Evolutionary conservation across 257 asterid genomes (phyloP).

Genomic region (Pogostemon cablin): DNA sequence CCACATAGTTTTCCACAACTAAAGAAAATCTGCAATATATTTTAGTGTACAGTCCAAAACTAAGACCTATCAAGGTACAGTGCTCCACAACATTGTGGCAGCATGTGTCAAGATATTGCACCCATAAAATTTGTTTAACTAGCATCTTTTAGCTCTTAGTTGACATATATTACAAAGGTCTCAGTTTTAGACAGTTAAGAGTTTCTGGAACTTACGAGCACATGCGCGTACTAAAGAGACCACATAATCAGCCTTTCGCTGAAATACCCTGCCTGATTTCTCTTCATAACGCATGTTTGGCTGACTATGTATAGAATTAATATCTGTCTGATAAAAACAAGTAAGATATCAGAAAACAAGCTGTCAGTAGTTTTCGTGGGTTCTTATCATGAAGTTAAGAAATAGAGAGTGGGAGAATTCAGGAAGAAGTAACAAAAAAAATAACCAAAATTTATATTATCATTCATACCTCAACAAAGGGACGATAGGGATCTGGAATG

Average conservation of each 20-base stretch:
- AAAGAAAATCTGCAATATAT: conserved; percentile 13
- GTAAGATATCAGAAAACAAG: conserved; percentile 27
- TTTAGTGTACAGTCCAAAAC: conserved; percentile 15
- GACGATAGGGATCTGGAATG: conserved; percentile 82
- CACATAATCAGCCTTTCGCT: conserved; percentile 82
- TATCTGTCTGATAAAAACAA: conserved; percentile 71
- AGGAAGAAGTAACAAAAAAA: conserved; percentile 24
- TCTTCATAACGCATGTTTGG: conserved; percentile 78
- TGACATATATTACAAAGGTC: neutral
- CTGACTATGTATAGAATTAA: conserved; percentile 77
- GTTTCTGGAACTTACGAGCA: conserved; percentile 82
- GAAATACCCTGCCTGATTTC: conserved; percentile 77
- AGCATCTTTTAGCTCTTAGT: conserved; percentile 20
- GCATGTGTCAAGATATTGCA: conserved; percentile 21
- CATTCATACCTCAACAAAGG: conserved; percentile 63
- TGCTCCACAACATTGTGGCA: neutral
- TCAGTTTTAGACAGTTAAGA: conserved; percentile 6
- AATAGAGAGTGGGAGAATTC: conserved; percentile 19
- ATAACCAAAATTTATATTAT: conserved; percentile 21
- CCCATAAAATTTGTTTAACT: conserved; percentile 9
- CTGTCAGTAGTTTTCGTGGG: neutral
- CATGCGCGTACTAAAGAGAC: conserved; percentile 80
- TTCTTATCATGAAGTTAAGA: conserved; percentile 1
- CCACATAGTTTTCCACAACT: conserved; percentile 1
- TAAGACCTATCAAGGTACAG: conserved; percentile 8